Base-by-base conservation (phyloP, 2,329 filamentous ascomycete genomes). In the Diplodia seriata region DNA sequence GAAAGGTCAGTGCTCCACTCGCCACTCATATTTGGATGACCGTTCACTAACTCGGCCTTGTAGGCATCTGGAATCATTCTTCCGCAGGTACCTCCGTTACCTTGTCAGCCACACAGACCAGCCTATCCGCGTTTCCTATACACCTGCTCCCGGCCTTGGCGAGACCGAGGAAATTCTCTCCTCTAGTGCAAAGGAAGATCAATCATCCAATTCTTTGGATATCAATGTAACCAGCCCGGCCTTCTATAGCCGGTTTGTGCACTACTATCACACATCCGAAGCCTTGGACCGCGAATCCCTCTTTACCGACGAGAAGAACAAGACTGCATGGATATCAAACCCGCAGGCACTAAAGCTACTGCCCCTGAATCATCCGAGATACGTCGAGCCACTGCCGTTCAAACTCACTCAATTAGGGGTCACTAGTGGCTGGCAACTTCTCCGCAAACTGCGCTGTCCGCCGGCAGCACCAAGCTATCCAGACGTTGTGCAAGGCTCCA, bases 191-290 rank as follows among this genome's bases (percentile, higher is more conserved):
- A 2, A 75, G 76, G 40, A 55, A 3, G 36, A 33, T 14, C n/a
- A 43, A 9, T 11, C 36, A 2, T 69, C 69, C 2, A 77, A 82
- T 26, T 76, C 82, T 0, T 62, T 90, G 6, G 85, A 86, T 53
- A 78, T 91, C 57, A 84, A 84, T 65, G 80, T 91, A 4, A 76
- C 90, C 23, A 89, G 87, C 0, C 89, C 90, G 0, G 81, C 80
- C 0, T 92, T 92, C 73, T 92, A 92, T 78, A 83, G 85, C 14
- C 84, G 89, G 33, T 88, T 91, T 57, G 82, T 88, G 0, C 83
- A 86, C 70, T 91, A 91, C 73, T 81, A 85, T 0, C 83, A 89
- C 72, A 85, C 87, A 26, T 82, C 86, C 20, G 86, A 90, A 71
- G 88, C 87, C 0, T 79, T 91, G 36, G 86, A 88, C 67, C 83